Base-by-base conservation (phyloP, 306 rosid genomes). In the Lablab purpureus region DNA sequence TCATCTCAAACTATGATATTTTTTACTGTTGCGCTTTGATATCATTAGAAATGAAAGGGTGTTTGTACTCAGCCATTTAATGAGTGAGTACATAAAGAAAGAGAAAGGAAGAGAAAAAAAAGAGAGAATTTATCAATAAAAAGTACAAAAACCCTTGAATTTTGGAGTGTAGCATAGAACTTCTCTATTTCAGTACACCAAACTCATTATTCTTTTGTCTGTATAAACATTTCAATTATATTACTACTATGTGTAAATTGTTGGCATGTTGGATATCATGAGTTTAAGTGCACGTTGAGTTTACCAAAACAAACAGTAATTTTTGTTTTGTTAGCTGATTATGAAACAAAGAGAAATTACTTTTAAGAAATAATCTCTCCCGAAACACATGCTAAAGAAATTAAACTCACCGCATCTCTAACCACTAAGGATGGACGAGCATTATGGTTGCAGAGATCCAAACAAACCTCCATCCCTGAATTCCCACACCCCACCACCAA, bases 401-500 rank as follows among this genome's bases (percentile, higher is more conserved):
- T 43, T 3, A 43, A 19, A 78, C 94, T 86, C 62, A 93, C 99
- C 86, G 97, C 71, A 50, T 91, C 87, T 84, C 97, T 89, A 78
- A 93, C 98, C 0, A 90, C 97, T 1, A 96, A 81, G 67, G 90
- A 89, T 3, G 99, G 97, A 40, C 21, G 75, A 77, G 99, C 97
- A 84, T 90, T 86, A 71, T 89, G 87, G 85, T 89, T 83, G 87
- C 91, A 91, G 40, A 96, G 96, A 84, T 96, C 99, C 67, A 93
- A 84, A 80, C 96, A 91, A 56, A 96, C 86, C 83, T 96, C 99
- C 99, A 93, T 91, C 58, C 99, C 99, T 0, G 99, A 96, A 80
- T 96, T 96, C 2, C 99, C 99, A 75, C 97, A 96, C 7, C 99
- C 99, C 13, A 96, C 90, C 3, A 96, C 99, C 90, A 96, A 81